phyloP scores from a whole-genome alignment of 331 rosid genomes.

The Pyracantha coccinea region DNA sequence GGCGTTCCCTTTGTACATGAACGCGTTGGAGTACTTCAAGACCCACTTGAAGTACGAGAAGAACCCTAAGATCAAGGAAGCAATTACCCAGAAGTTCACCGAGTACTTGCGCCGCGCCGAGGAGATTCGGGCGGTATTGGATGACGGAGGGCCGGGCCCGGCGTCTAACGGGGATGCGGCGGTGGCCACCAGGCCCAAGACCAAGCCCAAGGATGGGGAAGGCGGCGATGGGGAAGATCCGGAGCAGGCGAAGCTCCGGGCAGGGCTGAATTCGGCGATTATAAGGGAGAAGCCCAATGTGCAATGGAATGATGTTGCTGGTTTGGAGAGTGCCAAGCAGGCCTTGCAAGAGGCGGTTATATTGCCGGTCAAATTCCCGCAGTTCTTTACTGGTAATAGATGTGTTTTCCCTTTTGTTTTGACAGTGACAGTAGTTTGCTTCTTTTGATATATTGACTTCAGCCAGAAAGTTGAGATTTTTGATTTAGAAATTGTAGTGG shows the following conservation, averaged over 20 bases:
- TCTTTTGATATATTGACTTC: not conserved
- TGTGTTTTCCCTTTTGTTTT: not conserved
- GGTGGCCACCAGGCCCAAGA: slow-evolving; percentile 77
- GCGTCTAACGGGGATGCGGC: slow-evolving; percentile 94
- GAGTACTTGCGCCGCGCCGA: slow-evolving; percentile 96
- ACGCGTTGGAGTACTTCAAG: slow-evolving; percentile 91
- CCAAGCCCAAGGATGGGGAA: slow-evolving; percentile 80
- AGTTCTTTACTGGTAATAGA: slow-evolving; percentile 71
- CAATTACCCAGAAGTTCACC: slow-evolving; percentile 90
- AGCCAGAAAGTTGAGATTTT: not conserved
- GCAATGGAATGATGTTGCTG: slow-evolving; percentile 97
- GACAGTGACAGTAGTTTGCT: not conserved
- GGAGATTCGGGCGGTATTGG: slow-evolving; percentile 90
- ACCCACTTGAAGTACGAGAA: slow-evolving; percentile 96
- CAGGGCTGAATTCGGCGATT: slow-evolving; percentile 88
- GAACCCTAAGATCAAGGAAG: slow-evolving; percentile 93
- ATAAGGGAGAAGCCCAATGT: slow-evolving; percentile 90
- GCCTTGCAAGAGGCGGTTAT: slow-evolving; percentile 95
- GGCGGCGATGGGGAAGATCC: slow-evolving; percentile 89
- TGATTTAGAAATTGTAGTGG: not conserved
- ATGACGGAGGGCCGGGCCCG: slow-evolving; percentile 84
- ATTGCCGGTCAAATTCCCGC: slow-evolving; percentile 91
- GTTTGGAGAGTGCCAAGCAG: slow-evolving; percentile 93
- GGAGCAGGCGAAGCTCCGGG: slow-evolving; percentile 73
- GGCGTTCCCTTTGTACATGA: slow-evolving; percentile 93